phyloP scores from a whole-genome alignment of 73 alveolate genomes.

The Tetrahymena borealis region DNA sequence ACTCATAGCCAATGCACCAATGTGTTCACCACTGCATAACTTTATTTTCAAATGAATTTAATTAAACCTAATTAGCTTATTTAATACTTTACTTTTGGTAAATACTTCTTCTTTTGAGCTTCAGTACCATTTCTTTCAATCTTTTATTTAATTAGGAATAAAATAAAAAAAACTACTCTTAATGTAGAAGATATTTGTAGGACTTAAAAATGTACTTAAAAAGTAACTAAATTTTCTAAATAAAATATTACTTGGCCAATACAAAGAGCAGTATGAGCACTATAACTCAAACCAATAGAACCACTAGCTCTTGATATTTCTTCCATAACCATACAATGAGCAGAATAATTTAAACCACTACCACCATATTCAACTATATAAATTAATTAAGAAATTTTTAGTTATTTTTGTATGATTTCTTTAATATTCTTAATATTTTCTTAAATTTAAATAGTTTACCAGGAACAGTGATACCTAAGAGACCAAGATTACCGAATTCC shows the following conservation, averaged over 20 bases:
- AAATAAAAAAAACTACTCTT: background rate
- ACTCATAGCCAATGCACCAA: conserved; percentile 92
- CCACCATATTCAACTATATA: conserved; percentile 60
- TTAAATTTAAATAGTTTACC: background rate
- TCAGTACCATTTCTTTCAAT: conserved; percentile 59
- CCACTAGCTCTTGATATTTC: conserved; percentile 82
- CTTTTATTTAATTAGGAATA: background rate
- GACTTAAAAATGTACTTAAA: background rate
- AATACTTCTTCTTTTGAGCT: conserved; percentile 64
- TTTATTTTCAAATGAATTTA: conserved; percentile 44
- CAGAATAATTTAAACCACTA: conserved; percentile 70
- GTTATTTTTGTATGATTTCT: background rate
- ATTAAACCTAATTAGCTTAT: background rate
- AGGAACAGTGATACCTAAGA: conserved; percentile 82
- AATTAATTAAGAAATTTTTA: background rate
- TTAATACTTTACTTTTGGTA: background rate
- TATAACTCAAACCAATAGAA: conserved; percentile 75
- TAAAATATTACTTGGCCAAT: conserved; percentile 57
- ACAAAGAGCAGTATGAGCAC: conserved; percentile 85
- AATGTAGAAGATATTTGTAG: background rate
- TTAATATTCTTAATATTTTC: background rate
- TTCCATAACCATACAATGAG: conserved; percentile 76
- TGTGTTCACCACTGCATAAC: conserved; percentile 74
- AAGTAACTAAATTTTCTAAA: background rate
- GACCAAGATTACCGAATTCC: conserved; percentile 76